phyloP scores from a whole-genome alignment of 1,139 yeast genomes.

The Diutina rugosa region DNA sequence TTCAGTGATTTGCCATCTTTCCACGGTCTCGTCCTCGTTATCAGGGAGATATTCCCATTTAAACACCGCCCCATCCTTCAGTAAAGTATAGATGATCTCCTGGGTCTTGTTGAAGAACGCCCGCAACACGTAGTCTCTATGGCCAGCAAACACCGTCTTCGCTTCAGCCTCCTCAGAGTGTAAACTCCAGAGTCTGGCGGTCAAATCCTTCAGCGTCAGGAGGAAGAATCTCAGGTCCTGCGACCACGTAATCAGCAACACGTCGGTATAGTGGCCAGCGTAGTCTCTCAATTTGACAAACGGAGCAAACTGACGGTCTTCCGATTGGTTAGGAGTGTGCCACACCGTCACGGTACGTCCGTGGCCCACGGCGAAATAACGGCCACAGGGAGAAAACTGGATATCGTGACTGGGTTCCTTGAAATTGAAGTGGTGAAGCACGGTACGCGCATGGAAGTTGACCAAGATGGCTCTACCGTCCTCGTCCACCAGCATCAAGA shows the following conservation, averaged over 20 bases:
- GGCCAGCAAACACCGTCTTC: slow-evolving; percentile 84
- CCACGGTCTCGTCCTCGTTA: slow-evolving; percentile 22
- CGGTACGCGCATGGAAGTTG: slow-evolving; percentile 72
- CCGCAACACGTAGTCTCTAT: slow-evolving; percentile 72
- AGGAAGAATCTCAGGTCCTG: slow-evolving; percentile 78
- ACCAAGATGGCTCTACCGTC: slow-evolving; percentile 92
- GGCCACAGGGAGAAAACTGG: slow-evolving; percentile 83
- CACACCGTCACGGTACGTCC: slow-evolving; percentile 83
- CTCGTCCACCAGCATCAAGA: slow-evolving; percentile 74
- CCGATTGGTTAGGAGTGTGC: slow-evolving; percentile 73
- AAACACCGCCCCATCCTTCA: slow-evolving; percentile 91
- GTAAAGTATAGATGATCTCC: slow-evolving; percentile 79
- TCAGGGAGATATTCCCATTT: slow-evolving; percentile 74
- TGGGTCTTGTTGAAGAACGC: slow-evolving; percentile 83
- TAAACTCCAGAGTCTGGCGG: slow-evolving; percentile 77
- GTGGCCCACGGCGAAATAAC: slow-evolving; percentile 72
- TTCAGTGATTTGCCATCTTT: slow-evolving; percentile 68
- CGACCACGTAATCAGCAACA: slow-evolving; percentile 77
- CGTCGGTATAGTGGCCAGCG: slow-evolving; percentile 86
- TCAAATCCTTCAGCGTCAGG: slow-evolving; percentile 81
- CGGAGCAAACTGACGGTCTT: slow-evolving; percentile 86
- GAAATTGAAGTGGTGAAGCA: slow-evolving; percentile 91
- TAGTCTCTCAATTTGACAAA: slow-evolving; percentile 82
- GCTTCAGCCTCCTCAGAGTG: slow-evolving; percentile 64
- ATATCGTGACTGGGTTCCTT: slow-evolving; percentile 64